Percentiles rank a stretch among this genome's conserved stretches.
Evolutionary conservation across 768 basidiomycete genomes (phyloP).

Genomic region (Pilatotrama ljubarskyi): DNA sequence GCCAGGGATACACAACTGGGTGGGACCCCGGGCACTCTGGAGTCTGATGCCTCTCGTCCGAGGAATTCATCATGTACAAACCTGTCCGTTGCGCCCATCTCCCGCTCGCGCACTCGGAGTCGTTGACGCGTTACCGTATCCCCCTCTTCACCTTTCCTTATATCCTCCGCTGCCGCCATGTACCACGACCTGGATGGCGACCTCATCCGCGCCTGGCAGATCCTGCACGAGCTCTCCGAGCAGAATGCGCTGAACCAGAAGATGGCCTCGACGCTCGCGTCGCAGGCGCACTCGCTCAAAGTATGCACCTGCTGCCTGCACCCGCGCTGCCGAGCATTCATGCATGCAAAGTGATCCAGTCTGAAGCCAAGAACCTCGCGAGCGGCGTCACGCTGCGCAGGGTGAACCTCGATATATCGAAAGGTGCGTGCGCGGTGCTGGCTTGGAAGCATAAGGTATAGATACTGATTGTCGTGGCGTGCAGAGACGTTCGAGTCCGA

Average conservation of each 20-base stretch:
- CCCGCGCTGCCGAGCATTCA: conserved; percentile 12
- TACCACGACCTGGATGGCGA: conserved; percentile 61
- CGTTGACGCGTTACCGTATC: neutral
- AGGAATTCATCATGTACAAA: neutral
- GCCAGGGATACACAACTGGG: neutral
- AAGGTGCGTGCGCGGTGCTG: conserved; percentile 50
- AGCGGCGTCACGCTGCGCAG: conserved; percentile 80
- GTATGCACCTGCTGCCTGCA: conserved; percentile 40
- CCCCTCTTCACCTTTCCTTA: neutral
- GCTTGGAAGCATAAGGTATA: conserved; percentile 42
- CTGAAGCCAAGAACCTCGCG: conserved; percentile 69
- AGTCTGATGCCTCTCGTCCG: neutral
- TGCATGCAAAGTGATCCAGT: conserved; percentile 41
- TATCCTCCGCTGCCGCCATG: conserved; percentile 18
- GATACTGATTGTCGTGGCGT: neutral
- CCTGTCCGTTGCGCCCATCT: neutral
- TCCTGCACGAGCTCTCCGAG: conserved; percentile 79
- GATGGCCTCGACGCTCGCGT: conserved; percentile 64
- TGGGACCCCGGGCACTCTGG: neutral
- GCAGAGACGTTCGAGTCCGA: conserved; percentile 92
- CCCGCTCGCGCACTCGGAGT: neutral
- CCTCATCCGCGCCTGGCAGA: conserved; percentile 72
- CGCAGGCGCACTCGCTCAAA: conserved; percentile 73
- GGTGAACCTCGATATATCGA: conserved; percentile 84
- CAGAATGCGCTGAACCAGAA: conserved; percentile 84